Evolutionary conservation across 352 stramenopile species (phyloP).

Genomic region (Pythium sp.): DNA sequence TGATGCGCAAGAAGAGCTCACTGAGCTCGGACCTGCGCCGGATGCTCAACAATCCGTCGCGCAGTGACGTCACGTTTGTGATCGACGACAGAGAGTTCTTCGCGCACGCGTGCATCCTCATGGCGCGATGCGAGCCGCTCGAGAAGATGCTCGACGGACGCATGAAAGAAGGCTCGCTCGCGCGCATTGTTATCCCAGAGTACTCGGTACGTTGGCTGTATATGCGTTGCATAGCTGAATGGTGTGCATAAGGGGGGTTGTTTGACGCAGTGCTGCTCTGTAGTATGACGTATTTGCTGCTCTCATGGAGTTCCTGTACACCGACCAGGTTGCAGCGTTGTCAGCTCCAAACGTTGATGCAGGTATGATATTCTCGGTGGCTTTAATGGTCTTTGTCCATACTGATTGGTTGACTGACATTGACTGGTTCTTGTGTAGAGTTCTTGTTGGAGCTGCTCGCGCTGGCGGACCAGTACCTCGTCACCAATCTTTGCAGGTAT

Average conservation of each 20-base stretch:
- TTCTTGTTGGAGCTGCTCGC: constrained; percentile 80
- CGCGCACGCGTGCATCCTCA: constrained; percentile 86
- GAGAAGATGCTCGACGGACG: constrained; percentile 89
- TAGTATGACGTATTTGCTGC: constrained; percentile 78
- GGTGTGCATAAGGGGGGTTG: no score
- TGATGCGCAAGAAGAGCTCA: constrained; percentile 20
- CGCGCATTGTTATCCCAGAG: constrained; percentile 72
- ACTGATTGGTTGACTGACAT: background rate
- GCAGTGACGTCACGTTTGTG: constrained; percentile 84
- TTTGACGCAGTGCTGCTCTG: constrained; percentile 2
- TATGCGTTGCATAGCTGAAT: no score
- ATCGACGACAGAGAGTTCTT: constrained; percentile 66
- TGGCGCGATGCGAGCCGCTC: constrained; percentile 85
- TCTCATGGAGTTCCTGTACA: constrained; percentile 90
- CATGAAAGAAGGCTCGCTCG: constrained; percentile 75
- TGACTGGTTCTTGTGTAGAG: constrained; percentile 27
- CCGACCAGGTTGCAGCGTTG: constrained; percentile 65
- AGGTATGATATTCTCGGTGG: constrained; percentile 22
- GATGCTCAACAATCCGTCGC: constrained; percentile 82
- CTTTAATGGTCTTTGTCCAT: background rate
- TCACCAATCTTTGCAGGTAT: constrained; percentile 56
- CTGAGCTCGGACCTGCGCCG: constrained; percentile 71
- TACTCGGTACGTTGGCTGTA: constrained; percentile 71
- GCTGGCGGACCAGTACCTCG: constrained; percentile 86
- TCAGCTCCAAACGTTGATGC: constrained; percentile 30